A percentile compares a stretch with the other conserved stretches of the same genome.
These are phyloP conservation scores for Mycena polygramma DNA, from an alignment of 768 basidiomycete genomes.

Conservation along the genomic window DNA sequence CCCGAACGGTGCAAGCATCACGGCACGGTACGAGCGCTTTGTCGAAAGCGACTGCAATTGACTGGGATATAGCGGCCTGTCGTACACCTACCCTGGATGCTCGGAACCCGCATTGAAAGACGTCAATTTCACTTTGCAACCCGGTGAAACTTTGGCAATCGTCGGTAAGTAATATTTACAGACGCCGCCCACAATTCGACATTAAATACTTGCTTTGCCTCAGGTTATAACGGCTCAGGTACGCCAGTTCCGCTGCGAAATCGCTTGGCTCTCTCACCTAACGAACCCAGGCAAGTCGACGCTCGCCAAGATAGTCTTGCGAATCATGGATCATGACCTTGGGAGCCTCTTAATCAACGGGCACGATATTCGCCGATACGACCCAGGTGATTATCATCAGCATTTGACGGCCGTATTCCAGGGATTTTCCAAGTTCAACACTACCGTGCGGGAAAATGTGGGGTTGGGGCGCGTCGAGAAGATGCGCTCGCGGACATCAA, in stretches of 20 bases:
- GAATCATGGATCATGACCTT: constrained; percentile 81
- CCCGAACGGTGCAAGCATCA: constrained; percentile 75
- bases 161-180: constrained; percentile 60
- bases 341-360: constrained; percentile 81
- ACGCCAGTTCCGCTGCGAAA: constrained; percentile 44
- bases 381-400: constrained; percentile 78
- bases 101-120: constrained; percentile 75
- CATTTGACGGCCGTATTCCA: constrained; percentile 89
- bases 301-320: constrained; percentile 83
- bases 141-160: constrained; percentile 87
- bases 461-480: constrained; percentile 84
- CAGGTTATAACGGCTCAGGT: constrained; percentile 81
- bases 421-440: constrained; percentile 84
- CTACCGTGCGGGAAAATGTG: constrained; percentile 85
- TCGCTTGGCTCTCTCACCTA: constrained; percentile 31
- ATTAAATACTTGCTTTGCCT: background rate
- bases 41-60: constrained; percentile 14
- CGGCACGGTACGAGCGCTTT: constrained; percentile 66
- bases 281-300: constrained; percentile 81
- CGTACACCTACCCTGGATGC: constrained; percentile 86
- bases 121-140: constrained; percentile 75
- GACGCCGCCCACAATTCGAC: background rate
- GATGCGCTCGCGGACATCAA: constrained; percentile 65
- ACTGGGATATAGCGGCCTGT: constrained; percentile 58
- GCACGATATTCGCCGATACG: constrained; percentile 72